Conservation (phyloP, 2,329 filamentous ascomycete genomes). For the Diplodia scrobiculata region DNA sequence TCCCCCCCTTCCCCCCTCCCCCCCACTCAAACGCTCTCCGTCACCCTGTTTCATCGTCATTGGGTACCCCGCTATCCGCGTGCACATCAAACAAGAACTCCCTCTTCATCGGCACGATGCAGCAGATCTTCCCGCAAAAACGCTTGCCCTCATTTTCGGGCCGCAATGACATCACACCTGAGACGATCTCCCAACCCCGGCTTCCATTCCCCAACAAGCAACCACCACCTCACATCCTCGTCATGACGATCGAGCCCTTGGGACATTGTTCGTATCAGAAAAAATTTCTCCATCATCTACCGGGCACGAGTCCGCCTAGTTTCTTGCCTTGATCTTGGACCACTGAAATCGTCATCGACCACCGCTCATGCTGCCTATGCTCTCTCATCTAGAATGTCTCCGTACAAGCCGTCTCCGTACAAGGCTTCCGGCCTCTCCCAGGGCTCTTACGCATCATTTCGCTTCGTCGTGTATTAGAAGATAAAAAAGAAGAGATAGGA, state of each 20-base stretch:
- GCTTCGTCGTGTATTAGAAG: not conserved
- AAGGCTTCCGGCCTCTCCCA: not conserved
- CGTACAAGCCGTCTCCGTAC: not conserved
- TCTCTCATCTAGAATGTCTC: not conserved
- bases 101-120: not conserved
- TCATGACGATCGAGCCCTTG: not conserved
- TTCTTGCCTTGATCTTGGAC: not conserved
- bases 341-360: not conserved
- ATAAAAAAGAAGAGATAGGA: not conserved
- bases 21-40: not conserved
- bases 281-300: not conserved
- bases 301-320: not conserved
- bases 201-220: not conserved
- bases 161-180: not conserved
- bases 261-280: not conserved
- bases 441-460: not conserved
- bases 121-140: not conserved
- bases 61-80: not conserved
- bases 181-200: not conserved
- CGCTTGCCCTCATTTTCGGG: not conserved
- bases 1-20: too few species aligned
- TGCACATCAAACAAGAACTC: not conserved
- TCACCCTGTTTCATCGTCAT: not conserved
- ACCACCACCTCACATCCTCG: not conserved
- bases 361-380: not conserved